Conservation (phyloP, 148 eudicot species). For the Mesembryanthemum crystallinum region DNA sequence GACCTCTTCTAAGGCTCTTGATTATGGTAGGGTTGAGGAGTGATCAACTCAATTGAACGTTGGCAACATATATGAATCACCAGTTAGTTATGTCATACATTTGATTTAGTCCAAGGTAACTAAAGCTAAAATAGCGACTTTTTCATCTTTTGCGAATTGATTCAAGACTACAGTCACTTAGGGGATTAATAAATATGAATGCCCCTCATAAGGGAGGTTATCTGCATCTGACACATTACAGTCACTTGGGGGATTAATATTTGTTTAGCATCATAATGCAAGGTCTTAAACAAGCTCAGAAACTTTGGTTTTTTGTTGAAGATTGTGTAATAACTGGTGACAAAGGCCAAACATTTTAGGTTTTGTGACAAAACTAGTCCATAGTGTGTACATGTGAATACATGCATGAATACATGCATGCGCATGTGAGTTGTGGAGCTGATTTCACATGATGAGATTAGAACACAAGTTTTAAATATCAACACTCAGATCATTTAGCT, state of each 20-base stretch:
- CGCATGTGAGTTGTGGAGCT: constrained; percentile 18
- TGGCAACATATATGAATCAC: too few relatives aligned
- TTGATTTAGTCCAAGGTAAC: background rate
- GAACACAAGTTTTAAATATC: constrained; percentile 13
- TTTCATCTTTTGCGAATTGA: too few relatives aligned
- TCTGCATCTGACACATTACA: background rate
- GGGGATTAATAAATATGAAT: background rate
- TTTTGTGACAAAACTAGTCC: constrained; percentile 4
- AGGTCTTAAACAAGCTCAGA: background rate
- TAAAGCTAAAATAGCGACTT: too few relatives aligned
- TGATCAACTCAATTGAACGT: background rate
- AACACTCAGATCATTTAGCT: background rate
- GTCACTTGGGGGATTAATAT: background rate
- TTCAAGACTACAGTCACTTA: background rate
- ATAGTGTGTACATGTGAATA: background rate
- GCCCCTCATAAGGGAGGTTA: too few relatives aligned
- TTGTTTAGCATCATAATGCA: background rate
- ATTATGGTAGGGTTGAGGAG: background rate
- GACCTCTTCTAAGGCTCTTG: background rate
- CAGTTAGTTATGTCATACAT: background rate
- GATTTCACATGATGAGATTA: constrained; percentile 14
- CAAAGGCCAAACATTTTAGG: constrained; percentile 11
- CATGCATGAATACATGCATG: constrained; percentile 19
- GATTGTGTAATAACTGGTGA: background rate
- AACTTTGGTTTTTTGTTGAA: constrained; percentile 13